These are phyloP conservation scores for Tremella fuciformis DNA, from an alignment of 768 basidiomycete species.

Conservation along the genomic window DNA sequence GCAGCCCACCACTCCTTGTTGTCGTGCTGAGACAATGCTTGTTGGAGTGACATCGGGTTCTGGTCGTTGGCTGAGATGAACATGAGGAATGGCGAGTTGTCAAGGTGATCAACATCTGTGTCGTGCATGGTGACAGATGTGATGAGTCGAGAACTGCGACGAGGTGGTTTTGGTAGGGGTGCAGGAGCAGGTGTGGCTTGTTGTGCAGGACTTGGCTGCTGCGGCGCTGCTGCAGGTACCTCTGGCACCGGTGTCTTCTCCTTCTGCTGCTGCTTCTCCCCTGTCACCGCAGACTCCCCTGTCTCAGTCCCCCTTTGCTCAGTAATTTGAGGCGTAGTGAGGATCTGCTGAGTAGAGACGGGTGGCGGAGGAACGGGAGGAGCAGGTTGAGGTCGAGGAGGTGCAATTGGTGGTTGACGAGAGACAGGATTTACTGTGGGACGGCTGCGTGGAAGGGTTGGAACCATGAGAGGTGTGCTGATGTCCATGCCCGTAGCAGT, in stretches of 20 bases:
- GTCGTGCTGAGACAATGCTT: not conserved
- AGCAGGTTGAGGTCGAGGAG: not conserved
- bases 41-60: not conserved
- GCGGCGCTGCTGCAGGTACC: not conserved
- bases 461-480: conserved; percentile 1
- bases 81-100: not conserved
- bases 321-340: not conserved
- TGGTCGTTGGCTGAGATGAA: not conserved
- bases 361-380: not conserved
- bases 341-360: no score
- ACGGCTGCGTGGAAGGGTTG: not conserved
- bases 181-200: not conserved
- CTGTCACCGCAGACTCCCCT: not conserved
- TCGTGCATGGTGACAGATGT: not conserved
- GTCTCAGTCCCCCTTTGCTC: not conserved
- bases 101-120: not conserved
- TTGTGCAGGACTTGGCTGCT: no score
- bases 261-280: not conserved
- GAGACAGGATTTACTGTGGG: not conserved
- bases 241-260: not conserved
- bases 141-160: not conserved
- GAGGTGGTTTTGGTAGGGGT: not conserved
- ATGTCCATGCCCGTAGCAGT: not conserved
- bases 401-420: not conserved
- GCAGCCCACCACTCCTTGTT: conserved; percentile 35